Conservation (phyloP, 768 basidiomycete species). For the Leccinellum luteum region DNA sequence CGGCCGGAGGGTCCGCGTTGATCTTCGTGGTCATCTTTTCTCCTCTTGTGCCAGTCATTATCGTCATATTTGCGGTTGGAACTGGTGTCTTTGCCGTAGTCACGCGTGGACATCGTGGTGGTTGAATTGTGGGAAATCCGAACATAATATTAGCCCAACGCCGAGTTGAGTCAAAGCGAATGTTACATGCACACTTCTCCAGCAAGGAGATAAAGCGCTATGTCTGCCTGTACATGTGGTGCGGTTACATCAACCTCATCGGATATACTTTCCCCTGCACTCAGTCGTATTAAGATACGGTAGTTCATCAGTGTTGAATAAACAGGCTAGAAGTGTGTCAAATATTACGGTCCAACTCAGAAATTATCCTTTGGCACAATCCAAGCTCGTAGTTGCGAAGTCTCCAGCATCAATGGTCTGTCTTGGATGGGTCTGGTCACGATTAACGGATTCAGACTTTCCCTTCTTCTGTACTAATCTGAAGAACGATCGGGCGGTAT, state of each 20-base stretch:
- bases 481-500: not conserved
- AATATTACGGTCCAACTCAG: too few species aligned
- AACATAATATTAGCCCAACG: too few species aligned
- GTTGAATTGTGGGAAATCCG: conserved; percentile 20
- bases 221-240: conserved; percentile 1
- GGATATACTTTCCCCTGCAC: not conserved
- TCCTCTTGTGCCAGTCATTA: conserved; percentile 5
- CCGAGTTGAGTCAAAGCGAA: too few species aligned
- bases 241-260: not conserved
- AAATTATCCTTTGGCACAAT: not conserved
- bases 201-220: conserved; percentile 15
- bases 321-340: too few species aligned
- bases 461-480: not conserved
- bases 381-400: not conserved
- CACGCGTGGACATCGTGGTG: conserved; percentile 19
- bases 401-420: not conserved
- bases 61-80: conserved; percentile 15
- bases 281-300: too few species aligned
- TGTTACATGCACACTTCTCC: conserved; percentile 10
- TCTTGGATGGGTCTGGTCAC: not conserved
- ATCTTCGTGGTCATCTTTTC: conserved; percentile 5
- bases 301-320: too few species aligned
- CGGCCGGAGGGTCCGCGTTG: conserved; percentile 12
- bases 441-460: not conserved
- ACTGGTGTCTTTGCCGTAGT: conserved; percentile 8